Percentiles rank a stretch among this genome's conserved stretches.
These are phyloP conservation scores for Magnaporthiopsis poae DNA, from an alignment of 2,329 filamentous ascomycete species.

Conservation along the genomic window DNA sequence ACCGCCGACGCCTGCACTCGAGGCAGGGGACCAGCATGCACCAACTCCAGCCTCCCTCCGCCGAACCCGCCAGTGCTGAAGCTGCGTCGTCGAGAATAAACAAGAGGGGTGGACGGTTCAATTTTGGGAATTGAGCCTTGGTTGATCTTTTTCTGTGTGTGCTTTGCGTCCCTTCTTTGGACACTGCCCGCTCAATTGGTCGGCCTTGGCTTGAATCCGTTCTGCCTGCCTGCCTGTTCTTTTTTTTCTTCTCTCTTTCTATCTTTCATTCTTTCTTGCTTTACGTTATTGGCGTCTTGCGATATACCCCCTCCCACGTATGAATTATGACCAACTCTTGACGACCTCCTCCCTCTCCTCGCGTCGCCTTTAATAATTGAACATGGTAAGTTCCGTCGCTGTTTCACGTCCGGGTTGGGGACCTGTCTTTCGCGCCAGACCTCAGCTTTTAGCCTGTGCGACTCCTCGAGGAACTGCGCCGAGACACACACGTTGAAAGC, in stretches of 20 bases:
- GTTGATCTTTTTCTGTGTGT: not conserved
- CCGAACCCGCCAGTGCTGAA: not conserved
- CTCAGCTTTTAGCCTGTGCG: not conserved
- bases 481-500: not conserved
- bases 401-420: not conserved
- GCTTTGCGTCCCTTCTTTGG: not conserved
- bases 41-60: not conserved
- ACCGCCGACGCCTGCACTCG: not conserved
- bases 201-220: not conserved
- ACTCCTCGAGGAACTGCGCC: not conserved
- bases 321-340: not conserved
- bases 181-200: too few relatives aligned
- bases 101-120: not conserved
- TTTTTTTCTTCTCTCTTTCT: not conserved
- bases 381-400: not conserved
- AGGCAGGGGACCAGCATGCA: not conserved
- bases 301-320: not conserved
- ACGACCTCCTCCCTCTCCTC: not conserved
- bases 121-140: constrained; percentile 1
- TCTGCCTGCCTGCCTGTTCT: too few relatives aligned
- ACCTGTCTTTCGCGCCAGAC: not conserved
- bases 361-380: not conserved
- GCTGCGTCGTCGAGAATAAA: not conserved
- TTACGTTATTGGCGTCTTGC: not conserved
- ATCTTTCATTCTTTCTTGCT: not conserved